phyloP scores from a whole-genome alignment of 2,329 filamentous ascomycete species.

The Xylariaceae sp. region DNA sequence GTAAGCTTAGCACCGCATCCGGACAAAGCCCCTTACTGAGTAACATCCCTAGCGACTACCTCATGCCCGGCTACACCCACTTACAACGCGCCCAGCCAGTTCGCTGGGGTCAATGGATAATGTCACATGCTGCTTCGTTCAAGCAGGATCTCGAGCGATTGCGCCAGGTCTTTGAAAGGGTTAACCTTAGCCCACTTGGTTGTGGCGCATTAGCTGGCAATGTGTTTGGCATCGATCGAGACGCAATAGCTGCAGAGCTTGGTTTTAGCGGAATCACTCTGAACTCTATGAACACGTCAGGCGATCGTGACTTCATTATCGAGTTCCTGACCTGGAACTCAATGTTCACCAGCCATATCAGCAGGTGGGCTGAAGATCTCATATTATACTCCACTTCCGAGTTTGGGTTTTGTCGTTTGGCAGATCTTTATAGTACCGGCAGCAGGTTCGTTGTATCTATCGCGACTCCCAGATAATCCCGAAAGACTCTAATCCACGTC shows the following conservation, averaged over 20 bases:
- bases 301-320: constrained; percentile 72
- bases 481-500: too few species aligned
- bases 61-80: too few species aligned
- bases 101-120: too few species aligned
- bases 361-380: constrained; percentile 72
- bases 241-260: constrained; percentile 71
- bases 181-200: constrained; percentile 68
- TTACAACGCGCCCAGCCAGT: too few species aligned
- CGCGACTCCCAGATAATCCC: too few species aligned
- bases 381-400: constrained; percentile 77
- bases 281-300: constrained; percentile 72
- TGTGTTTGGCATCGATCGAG: constrained; percentile 72
- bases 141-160: constrained; percentile 69
- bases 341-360: constrained; percentile 71
- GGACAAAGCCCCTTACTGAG: too few species aligned
- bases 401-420: constrained; percentile 74
- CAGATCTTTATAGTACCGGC: constrained; percentile 80
- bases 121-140: too few species aligned
- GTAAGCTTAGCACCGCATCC: too few species aligned
- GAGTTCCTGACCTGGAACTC: constrained; percentile 73
- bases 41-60: too few species aligned
- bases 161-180: constrained; percentile 64
- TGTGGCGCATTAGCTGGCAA: constrained; percentile 76
- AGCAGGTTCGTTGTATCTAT: too few species aligned
- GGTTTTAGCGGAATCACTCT: constrained; percentile 70